Evolutionary conservation across 2,329 filamentous ascomycete genomes (phyloP), one percentile per base, ranked within the genome.

Genomic region (Eutypella sp.): DNA sequence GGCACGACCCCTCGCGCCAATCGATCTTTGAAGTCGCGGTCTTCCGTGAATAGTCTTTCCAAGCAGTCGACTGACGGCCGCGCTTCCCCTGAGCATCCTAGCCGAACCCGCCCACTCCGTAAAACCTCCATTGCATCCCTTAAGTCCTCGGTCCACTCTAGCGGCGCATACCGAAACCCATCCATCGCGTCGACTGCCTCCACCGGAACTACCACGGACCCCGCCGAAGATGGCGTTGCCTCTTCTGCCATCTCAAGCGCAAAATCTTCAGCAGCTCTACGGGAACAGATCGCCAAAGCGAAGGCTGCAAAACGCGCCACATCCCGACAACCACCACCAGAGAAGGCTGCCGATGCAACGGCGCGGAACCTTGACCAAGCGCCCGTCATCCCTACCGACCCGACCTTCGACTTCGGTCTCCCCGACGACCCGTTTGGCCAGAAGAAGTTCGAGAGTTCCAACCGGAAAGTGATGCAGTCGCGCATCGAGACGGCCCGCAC

Each of bases 281-380:
- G 93, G 27, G 89, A 96, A 42, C 91, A 93, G 44, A 96, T 97
- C 51, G 89, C 91, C 31, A 92, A 91, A 57, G 92, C 93, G 1
- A 95, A 92, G 61, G 90, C 90, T 2, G 87, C 89, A 2, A 85
- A 81, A 46, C 79, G 82, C 50, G 82, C 79, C 10, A 69, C 71
- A 3, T 60, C 66, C 27, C 67, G 62, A 38, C 66, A 70, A 39
- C 52, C 57, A 7, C 54, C 65, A 7, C 52, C 57, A 7, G 54
- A 65, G 8, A 57, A 49, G 3, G 48, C 56, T 5, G 46, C 52
- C 23, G 39, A 51, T 2, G 45, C 44, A 2, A 45, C 51, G 18
- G 44, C 54, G 5, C 46, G 52, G 1, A 49, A 59, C 1, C 53
- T 56, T 13, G 48, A 60, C 4, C 64, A 69, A 20, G 51, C 65